Percentiles rank a stretch among this genome's conserved stretches.
phyloP scores from a whole-genome alignment of 441 rosid genomes.

The Populus hybrid region DNA sequence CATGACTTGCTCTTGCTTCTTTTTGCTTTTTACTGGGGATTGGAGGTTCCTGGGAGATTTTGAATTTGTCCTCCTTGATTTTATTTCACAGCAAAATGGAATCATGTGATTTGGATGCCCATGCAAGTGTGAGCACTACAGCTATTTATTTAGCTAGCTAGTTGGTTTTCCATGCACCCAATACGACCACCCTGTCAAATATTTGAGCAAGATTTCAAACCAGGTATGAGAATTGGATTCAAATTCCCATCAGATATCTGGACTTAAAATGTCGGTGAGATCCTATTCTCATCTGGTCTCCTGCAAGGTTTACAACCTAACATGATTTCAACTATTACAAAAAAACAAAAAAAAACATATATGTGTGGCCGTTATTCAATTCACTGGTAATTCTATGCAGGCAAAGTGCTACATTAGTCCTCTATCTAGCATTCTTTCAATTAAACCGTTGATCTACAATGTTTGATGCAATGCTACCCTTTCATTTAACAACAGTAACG shows the following conservation, averaged over 20 bases:
- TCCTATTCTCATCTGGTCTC: constrained; percentile 41
- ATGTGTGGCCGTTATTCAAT: neutral
- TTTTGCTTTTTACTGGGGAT: neutral
- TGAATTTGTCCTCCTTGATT: neutral
- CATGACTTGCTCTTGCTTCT: neutral
- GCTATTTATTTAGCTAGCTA: neutral
- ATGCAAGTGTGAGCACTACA: neutral
- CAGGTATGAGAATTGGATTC: constrained; percentile 22
- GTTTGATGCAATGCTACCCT: neutral
- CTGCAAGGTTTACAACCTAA: constrained; percentile 32
- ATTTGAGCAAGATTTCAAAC: constrained; percentile 16
- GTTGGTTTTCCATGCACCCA: neutral
- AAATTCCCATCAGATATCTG: constrained; percentile 32
- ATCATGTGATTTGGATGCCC: constrained; percentile 7
- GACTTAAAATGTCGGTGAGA: constrained; percentile 29
- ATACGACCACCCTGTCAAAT: constrained; percentile 20
- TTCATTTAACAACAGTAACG: neutral
- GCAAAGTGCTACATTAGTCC: neutral
- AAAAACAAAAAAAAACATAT: neutral
- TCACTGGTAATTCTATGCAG: neutral
- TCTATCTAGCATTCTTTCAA: neutral
- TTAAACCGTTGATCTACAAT: neutral
- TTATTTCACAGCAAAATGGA: constrained; percentile 6
- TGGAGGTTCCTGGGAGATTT: neutral
- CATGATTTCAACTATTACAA: constrained; percentile 13